Conservation (phyloP, 176 grass and related monocot species). For the Dendrocalamus sinicus region DNA sequence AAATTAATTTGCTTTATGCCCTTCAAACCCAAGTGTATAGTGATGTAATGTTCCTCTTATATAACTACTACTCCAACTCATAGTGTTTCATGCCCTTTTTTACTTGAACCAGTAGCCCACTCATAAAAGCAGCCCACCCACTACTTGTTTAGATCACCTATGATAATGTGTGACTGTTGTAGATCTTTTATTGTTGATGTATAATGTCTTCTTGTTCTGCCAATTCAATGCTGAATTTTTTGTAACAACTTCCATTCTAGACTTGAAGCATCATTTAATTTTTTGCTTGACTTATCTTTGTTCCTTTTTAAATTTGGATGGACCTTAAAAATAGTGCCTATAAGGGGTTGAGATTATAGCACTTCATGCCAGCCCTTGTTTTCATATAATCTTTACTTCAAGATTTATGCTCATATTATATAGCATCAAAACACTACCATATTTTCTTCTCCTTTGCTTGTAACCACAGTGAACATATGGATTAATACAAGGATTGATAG, state of each 20-base stretch:
- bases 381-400: constrained; percentile 23
- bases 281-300: too few species aligned
- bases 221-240: neutral
- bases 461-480: constrained; percentile 84
- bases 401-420: neutral
- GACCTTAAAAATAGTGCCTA: too few species aligned
- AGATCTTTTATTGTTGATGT: constrained; percentile 28
- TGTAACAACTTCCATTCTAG: neutral
- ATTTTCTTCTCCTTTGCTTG: constrained; percentile 20
- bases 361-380: neutral
- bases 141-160: neutral
- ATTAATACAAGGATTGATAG: constrained; percentile 84
- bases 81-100: too few species aligned
- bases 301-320: too few species aligned
- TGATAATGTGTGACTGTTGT: neutral
- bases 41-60: too few species aligned
- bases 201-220: neutral
- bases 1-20: too few species aligned
- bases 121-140: too few species aligned
- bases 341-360: neutral
- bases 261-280: neutral
- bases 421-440: neutral
- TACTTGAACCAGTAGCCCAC: too few species aligned
- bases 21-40: too few species aligned
- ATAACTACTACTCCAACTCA: too few species aligned